A percentile compares a stretch with the other conserved stretches of the same genome.
Conservation (phyloP, 2,329 filamentous ascomycete species). For the Juglanconis oblonga region DNA sequence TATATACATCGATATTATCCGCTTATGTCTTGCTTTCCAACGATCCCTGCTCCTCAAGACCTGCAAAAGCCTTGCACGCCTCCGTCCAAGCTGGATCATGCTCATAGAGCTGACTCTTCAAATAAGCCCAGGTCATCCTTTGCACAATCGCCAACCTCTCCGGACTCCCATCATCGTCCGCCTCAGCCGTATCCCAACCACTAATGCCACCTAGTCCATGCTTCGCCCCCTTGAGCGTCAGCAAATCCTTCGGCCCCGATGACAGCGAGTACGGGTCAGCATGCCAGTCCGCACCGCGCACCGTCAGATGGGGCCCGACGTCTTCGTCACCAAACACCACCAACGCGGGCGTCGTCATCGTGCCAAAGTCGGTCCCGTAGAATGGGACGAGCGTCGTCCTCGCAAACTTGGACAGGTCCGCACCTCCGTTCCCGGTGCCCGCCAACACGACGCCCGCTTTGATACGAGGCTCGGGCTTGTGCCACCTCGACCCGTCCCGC, state of each 20-base stretch:
- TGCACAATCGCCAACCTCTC: conserved; percentile 33
- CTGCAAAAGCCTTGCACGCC: neutral
- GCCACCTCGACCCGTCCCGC: conserved; percentile 21
- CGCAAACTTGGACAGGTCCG: conserved; percentile 25
- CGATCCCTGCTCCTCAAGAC: neutral
- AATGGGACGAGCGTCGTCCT: conserved; percentile 30
- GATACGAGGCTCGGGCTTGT: conserved; percentile 31
- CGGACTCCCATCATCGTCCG: conserved; percentile 30
- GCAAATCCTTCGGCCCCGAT: conserved; percentile 32
- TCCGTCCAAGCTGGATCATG: neutral
- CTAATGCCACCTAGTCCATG: conserved; percentile 38
- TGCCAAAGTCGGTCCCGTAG: conserved; percentile 30
- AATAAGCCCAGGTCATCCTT: conserved; percentile 36
- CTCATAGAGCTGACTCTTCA: conserved; percentile 32
- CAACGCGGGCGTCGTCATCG: conserved; percentile 34
- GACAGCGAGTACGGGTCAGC: conserved; percentile 32
- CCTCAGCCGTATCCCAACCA: conserved; percentile 35
- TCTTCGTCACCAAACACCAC: conserved; percentile 39
- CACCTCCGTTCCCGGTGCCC: conserved; percentile 29
- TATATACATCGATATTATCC: too few species aligned
- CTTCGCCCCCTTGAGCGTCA: conserved; percentile 31
- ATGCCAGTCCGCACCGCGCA: conserved; percentile 36
- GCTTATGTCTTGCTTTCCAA: neutral
- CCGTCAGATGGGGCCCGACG: conserved; percentile 29
- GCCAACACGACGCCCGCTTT: conserved; percentile 35